Base-by-base conservation (phyloP, 2,329 filamentous ascomycete species). In the Camillea tinctor region DNA sequence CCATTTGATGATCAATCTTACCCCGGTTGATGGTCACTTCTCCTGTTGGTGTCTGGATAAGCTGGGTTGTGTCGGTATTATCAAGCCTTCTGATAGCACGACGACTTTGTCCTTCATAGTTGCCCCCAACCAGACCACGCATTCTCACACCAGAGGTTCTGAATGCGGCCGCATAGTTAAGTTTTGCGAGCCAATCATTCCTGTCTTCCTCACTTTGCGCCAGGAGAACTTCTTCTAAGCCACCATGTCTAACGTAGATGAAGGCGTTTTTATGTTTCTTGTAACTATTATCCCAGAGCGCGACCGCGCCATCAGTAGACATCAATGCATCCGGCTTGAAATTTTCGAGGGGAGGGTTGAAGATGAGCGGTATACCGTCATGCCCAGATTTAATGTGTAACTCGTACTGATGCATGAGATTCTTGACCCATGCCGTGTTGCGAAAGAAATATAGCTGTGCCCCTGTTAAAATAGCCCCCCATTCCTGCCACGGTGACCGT, bases 251-350 rank as follows among this genome's bases (percentile, higher is more conserved):
- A 61, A 97, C 91, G 69, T 97, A 94, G 15, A 93, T 84, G 71
- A 99, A 97, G 0, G 95, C 92, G 74, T 98, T 88, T 76, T 98
- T 99, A 76, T 99, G 95, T 74, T 92, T 95, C 75, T 89, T 96
- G 74, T 99, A 99, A 8, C 84, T 90, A 2, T 85, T 84, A 74
- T 99, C 95, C 50, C 92, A 81, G 48, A 99, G 80, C 9, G 94
- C 93, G 30, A 99, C 93, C 0, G 93, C 92, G 64, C 94, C 91
- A 66, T 97, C 90, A 3, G 93, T 98, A 1, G 95, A 96, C 82
- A 99, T 93, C 56, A 97, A 83, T 6, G 88, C 90, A 74, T 99
- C 95, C 1, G 94, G 92, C 72, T 97, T 98, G 79, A 98, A 98
- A 54, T 95, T 88, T 36, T 92, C 87, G 19, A 99, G 76, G 0